These are phyloP conservation scores for Fusarium sp. DNA, from an alignment of 2,329 filamentous ascomycete genomes.

Conservation along the genomic window DNA sequence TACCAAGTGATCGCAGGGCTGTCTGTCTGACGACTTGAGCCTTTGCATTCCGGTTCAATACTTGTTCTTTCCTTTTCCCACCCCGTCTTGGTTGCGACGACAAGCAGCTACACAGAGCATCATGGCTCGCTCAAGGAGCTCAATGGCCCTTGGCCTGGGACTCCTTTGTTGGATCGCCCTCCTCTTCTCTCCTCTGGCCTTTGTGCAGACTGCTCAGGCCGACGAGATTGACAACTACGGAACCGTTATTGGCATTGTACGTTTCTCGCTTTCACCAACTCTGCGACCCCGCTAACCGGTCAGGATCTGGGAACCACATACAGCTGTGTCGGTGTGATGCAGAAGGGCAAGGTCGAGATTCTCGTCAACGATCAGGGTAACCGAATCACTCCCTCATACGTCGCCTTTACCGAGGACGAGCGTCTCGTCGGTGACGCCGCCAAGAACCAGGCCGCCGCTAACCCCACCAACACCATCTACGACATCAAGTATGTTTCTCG, in stretches of 20 bases:
- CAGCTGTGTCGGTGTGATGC: constrained; percentile 95
- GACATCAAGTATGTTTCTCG: constrained; percentile 82
- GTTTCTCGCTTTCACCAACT: constrained; percentile 44
- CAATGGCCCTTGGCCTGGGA: constrained; percentile 85
- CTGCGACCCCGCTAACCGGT: constrained; percentile 27
- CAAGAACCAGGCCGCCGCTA: constrained; percentile 91
- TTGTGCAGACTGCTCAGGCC: constrained; percentile 81
- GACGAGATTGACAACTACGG: constrained; percentile 83
- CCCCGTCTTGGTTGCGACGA: constrained; percentile 37
- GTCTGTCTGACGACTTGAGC: constrained; percentile 46
- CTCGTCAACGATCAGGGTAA: constrained; percentile 97
- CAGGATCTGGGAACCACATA: constrained; percentile 88
- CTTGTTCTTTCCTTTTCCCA: constrained; percentile 40
- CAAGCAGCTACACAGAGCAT: constrained; percentile 42
- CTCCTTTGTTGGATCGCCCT: constrained; percentile 91
- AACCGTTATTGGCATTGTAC: constrained; percentile 91
- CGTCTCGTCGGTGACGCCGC: constrained; percentile 96
- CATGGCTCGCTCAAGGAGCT: constrained; percentile 72
- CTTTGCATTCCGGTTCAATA: constrained; percentile 41
- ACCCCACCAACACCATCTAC: constrained; percentile 81
- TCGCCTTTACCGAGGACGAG: constrained; percentile 97
- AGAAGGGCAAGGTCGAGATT: constrained; percentile 94
- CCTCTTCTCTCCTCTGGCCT: constrained; percentile 87
- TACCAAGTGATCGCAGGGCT: constrained; percentile 47
- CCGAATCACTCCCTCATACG: constrained; percentile 95